A percentile compares a stretch with the other conserved stretches of the same genome.
These are phyloP conservation scores for Phytophthora brassicae DNA, from an alignment of 352 stramenopile genomes.

Conservation along the genomic window DNA sequence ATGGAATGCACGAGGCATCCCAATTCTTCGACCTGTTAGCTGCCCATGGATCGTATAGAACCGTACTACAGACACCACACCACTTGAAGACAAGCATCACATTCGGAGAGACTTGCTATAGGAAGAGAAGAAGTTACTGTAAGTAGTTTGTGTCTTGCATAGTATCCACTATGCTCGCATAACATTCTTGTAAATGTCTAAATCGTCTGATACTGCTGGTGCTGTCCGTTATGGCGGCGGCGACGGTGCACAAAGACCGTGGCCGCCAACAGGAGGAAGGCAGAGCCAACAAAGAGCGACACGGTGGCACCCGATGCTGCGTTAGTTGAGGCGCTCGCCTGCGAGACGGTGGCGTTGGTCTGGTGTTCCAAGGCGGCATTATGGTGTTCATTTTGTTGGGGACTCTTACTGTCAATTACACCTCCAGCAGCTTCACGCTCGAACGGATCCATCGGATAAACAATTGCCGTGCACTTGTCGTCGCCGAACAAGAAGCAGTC, in stretches of 20 bases:
- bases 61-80: constrained; percentile 1
- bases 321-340: constrained; percentile 9
- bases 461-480: constrained; percentile 47
- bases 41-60: constrained; percentile 22
- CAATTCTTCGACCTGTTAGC: constrained; percentile 16
- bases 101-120: neutral
- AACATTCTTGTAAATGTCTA: constrained; percentile 1
- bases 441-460: constrained; percentile 50
- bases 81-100: neutral
- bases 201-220: constrained; percentile 24
- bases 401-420: constrained; percentile 3
- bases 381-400: constrained; percentile 14
- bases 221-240: constrained; percentile 19
- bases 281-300: constrained; percentile 28
- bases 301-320: constrained; percentile 18
- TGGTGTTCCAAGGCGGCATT: constrained; percentile 19
- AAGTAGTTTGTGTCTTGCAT: no score
- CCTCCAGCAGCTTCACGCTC: constrained; percentile 49
- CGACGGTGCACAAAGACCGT: constrained; percentile 24
- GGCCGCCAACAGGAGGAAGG: constrained; percentile 24
- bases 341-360: constrained; percentile 19
- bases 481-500: constrained; percentile 74
- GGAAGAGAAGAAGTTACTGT: neutral
- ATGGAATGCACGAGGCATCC: constrained; percentile 34
- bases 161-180: neutral